These are phyloP conservation scores for Simmondsia chinensis DNA, from an alignment of 148 eudicot species.

Conservation along the genomic window DNA sequence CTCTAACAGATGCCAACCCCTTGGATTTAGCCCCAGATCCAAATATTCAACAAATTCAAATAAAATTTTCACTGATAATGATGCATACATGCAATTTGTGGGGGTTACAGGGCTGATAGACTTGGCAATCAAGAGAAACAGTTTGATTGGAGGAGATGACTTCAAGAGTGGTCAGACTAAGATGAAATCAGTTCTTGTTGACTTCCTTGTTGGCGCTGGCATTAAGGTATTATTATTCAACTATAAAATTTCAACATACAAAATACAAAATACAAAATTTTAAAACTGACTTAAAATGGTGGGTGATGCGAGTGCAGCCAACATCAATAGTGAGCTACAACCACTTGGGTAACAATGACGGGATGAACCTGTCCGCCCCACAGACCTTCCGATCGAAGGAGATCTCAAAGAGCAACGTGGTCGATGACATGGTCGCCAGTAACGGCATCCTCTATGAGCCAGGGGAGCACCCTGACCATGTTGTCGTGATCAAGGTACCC, in stretches of 20 bases:
- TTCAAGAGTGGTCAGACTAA: slow-evolving; percentile 99
- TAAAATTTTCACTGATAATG: too few species aligned
- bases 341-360: slow-evolving; percentile 99
- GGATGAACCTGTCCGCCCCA: slow-evolving; percentile 97
- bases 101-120: slow-evolving; percentile 71
- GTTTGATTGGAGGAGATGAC: slow-evolving; percentile 96
- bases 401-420: slow-evolving; percentile 97
- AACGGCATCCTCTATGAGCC: slow-evolving; percentile 88
- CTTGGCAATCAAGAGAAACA: slow-evolving; percentile 73
- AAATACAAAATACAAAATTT: too few species aligned
- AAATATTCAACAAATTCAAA: too few species aligned
- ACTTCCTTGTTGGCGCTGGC: slow-evolving; percentile 99
- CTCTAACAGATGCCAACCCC: too few species aligned
- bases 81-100: too few species aligned
- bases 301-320: slow-evolving; percentile 46
- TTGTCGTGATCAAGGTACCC: slow-evolving; percentile 89
- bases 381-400: slow-evolving; percentile 96
- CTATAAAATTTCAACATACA: not conserved
- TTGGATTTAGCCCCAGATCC: too few species aligned
- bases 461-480: slow-evolving; percentile 98
- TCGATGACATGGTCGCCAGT: slow-evolving; percentile 98
- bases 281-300: too few species aligned
- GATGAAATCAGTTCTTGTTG: slow-evolving; percentile 96
- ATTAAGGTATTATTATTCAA: slow-evolving; percentile 50
- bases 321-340: slow-evolving; percentile 98